Conservation (phyloP, 2,329 filamentous ascomycete genomes). For the Gnomoniopsis sp. region DNA sequence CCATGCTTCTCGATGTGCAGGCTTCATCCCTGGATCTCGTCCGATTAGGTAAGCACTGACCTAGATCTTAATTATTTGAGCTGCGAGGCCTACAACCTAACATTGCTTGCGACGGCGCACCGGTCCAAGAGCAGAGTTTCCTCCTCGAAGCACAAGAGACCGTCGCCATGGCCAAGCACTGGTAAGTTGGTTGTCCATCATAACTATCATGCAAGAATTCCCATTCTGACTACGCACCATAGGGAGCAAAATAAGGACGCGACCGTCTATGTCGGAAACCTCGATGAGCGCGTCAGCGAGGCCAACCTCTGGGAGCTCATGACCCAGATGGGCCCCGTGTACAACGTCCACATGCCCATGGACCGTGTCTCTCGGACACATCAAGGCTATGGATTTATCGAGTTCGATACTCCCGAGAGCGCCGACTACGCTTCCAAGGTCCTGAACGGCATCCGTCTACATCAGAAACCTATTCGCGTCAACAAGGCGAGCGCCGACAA, state of each 20-base stretch:
- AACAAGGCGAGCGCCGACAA: constrained; percentile 94
- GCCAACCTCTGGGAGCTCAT: constrained; percentile 95
- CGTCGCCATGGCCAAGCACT: constrained; percentile 28
- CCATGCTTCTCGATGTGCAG: not conserved
- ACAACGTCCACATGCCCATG: constrained; percentile 97
- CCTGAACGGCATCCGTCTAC: constrained; percentile 93
- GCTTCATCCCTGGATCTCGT: too few relatives aligned
- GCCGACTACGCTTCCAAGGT: constrained; percentile 95
- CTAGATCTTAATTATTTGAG: not conserved
- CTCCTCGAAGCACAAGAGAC: not conserved
- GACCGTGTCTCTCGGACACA: constrained; percentile 96
- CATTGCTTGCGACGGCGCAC: not conserved
- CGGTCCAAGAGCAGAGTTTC: not conserved
- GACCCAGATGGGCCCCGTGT: constrained; percentile 94
- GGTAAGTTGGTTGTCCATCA: constrained; percentile 19
- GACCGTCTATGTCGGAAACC: constrained; percentile 96
- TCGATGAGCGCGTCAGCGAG: constrained; percentile 92
- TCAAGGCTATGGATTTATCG: constrained; percentile 98
- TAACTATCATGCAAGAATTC: not conserved
- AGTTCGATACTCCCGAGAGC: constrained; percentile 92
- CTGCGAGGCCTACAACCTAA: not conserved
- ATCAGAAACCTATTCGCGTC: constrained; percentile 90
- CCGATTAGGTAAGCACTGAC: constrained; percentile 3
- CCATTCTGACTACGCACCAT: not conserved
- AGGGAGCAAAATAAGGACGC: constrained; percentile 98